Base-by-base conservation (phyloP, 192 early-diverging fungal genomes). In the Coemansia sp. region DNA sequence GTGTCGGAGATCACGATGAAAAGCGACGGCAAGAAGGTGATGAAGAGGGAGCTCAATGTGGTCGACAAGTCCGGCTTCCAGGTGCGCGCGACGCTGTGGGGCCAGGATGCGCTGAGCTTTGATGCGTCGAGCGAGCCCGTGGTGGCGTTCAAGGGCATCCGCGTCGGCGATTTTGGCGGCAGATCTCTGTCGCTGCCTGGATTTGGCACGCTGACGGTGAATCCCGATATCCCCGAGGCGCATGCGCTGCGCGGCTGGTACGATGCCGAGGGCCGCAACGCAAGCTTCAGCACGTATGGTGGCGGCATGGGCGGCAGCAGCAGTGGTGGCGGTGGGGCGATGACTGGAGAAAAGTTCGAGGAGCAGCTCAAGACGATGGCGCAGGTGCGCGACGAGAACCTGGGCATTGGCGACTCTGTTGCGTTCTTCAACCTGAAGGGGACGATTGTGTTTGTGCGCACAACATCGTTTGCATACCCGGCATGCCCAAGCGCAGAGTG, bases 51-150 rank as follows among this genome's bases (percentile, higher is more conserved):
- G 6, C 19, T 97, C 45, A 83, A 70, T 0, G 48, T 99, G 50
- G 91, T 91, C 0, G 97, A 99, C 68, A 74, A 85, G 42, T 84
- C 85, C 25, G 75, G 71, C 7, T 91, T 83, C 47, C 76, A 83
- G 38, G 87, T 94, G 25, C 84, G 87, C 3, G 37, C 90, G 20
- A 96, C 96, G 17, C 77, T 98, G 33, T 99, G 95, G 94, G 95
- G 91, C 54, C 30, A 72, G n/a, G 81, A 87, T 20, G 95, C 96
- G 6, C 84, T 90, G 61, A 77, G 62, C 0, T 95, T 91, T 60
- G 65, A 76, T 10, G 62, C 67, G 22, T 55, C 53, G 0, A 68
- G 75, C 19, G 64, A 68, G 15, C 78, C 91, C 14, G 84, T 99
- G 4, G 62, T 97, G 59, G 91, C 89, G 6, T 82, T 91, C 50